Conservation (phyloP, 2,329 filamentous ascomycete species). For the Mariannaea sp. region DNA sequence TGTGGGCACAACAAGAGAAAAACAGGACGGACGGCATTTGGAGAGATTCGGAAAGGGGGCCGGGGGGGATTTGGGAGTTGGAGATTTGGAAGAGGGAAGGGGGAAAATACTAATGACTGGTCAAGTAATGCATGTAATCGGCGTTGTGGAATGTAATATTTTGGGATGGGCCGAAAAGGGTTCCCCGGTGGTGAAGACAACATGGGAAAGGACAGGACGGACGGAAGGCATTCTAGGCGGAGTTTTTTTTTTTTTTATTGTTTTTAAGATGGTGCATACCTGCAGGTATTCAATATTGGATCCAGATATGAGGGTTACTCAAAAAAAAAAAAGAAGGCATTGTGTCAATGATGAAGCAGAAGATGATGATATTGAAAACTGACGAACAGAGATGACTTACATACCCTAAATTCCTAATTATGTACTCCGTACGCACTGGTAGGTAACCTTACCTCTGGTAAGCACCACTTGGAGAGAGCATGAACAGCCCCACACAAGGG, state of each 20-base stretch:
- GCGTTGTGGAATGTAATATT: slow-evolving; percentile 33
- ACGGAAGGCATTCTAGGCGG: neutral
- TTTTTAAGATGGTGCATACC: slow-evolving; percentile 27
- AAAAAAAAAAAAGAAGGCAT: too few relatives aligned
- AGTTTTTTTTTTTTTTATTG: slow-evolving; percentile 10
- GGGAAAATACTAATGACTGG: slow-evolving; percentile 20
- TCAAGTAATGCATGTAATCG: slow-evolving; percentile 27
- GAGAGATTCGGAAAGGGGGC: too few relatives aligned
- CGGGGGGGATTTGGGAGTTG: too few relatives aligned
- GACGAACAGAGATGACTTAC: neutral
- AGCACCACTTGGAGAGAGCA: too few relatives aligned
- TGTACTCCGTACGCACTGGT: too few relatives aligned
- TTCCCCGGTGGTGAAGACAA: slow-evolving; percentile 4
- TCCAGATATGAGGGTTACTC: slow-evolving; percentile 21
- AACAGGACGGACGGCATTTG: too few relatives aligned
- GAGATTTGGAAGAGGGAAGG: too few relatives aligned
- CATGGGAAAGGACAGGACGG: slow-evolving; percentile 14
- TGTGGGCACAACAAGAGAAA: slow-evolving; percentile 5
- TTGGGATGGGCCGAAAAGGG: slow-evolving; percentile 1
- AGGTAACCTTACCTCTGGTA: too few relatives aligned
- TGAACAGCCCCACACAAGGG: slow-evolving; percentile 24
- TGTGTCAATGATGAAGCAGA: neutral
- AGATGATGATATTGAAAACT: neutral
- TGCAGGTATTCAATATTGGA: slow-evolving; percentile 27
- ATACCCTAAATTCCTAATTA: too few relatives aligned